Base-by-base conservation (phyloP, 2,329 filamentous ascomycete genomes). In the Raffaelea ambrosiae region DNA sequence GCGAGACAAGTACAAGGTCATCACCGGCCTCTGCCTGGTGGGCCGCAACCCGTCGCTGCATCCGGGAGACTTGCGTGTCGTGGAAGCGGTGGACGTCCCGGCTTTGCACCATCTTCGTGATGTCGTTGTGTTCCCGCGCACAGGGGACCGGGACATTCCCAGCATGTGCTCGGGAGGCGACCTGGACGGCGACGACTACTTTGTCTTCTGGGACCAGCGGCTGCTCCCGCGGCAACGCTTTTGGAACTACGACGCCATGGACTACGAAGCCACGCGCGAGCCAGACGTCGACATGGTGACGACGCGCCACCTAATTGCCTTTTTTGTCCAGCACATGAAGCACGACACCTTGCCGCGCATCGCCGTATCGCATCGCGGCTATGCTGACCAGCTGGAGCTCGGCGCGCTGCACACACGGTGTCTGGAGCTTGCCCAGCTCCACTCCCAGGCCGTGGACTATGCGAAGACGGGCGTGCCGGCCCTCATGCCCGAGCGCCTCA, bases 151-250 rank as follows among this genome's bases (percentile, higher is more conserved):
- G 11, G 88, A 95, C 53, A 68, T 98, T 20, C 81, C 90, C 1
- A 89, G 86, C 58, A 97, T 97, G 91, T 89, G 93, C 54, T 95
- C 93, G 4, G 93, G 93, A 2, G 93, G 93, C 0, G 93, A 98
- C 59, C 74, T 98, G 0, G 93, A 98, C 59, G 93, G 93, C 0
- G 93, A 98, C 58, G 93, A 98, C 60, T 98, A 89, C 61, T 83
- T 97, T 48, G 81, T 97, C 5, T 84, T 96, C 41, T 98, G 93
- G 91, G 90, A 98, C 55, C 62, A 73, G 20, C 75, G 78, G 14
- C 69, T 98, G 7, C 70, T 94, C 22, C 88, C 88, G 0, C 45
- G 46, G 44, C 43, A 22, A 3, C 19, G 26, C 19, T 44, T 40
- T 18, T 87, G 86, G 79, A 87, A 93, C 55, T 71, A 77, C 31